phyloP scores from a whole-genome alignment of 495 filamentous ascomycete genomes.

The Elaphomyces granulatus region DNA sequence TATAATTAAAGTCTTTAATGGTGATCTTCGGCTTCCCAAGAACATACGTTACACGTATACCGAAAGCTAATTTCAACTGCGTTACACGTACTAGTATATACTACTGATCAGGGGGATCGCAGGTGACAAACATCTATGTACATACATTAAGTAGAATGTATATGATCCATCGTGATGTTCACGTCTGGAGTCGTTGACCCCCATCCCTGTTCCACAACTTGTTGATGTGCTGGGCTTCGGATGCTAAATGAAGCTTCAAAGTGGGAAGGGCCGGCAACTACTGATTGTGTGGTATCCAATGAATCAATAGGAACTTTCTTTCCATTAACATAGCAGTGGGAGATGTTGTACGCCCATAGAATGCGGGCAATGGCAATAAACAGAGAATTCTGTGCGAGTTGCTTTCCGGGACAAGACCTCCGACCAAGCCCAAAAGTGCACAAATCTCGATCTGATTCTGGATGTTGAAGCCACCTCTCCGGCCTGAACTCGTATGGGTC shows the following conservation, averaged over 20 bases:
- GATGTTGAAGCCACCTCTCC: conserved; percentile 27
- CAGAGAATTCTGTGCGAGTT: conserved; percentile 40
- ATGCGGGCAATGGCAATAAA: conserved; percentile 43
- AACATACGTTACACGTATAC: too few species aligned
- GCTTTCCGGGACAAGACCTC: conserved; percentile 42
- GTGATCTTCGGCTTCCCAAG: too few species aligned
- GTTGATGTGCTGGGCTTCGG: neutral
- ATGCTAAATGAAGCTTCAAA: neutral
- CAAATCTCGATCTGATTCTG: conserved; percentile 17
- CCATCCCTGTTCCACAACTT: neutral
- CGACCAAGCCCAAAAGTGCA: conserved; percentile 48
- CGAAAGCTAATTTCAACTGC: too few species aligned
- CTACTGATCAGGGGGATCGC: too few species aligned
- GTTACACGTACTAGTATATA: too few species aligned
- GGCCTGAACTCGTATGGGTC: conserved; percentile 25
- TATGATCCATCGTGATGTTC: too few species aligned
- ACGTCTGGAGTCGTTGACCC: too few species aligned
- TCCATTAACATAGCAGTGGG: neutral
- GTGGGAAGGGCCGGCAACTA: neutral
- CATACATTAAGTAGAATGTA: too few species aligned
- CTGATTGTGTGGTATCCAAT: neutral
- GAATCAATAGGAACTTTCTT: neutral
- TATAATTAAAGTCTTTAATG: too few species aligned
- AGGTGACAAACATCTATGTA: too few species aligned
- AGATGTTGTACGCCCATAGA: conserved; percentile 42